phyloP scores from a whole-genome alignment of 2,329 filamentous ascomycete species.

The Phaeoacremonium minimum region DNA sequence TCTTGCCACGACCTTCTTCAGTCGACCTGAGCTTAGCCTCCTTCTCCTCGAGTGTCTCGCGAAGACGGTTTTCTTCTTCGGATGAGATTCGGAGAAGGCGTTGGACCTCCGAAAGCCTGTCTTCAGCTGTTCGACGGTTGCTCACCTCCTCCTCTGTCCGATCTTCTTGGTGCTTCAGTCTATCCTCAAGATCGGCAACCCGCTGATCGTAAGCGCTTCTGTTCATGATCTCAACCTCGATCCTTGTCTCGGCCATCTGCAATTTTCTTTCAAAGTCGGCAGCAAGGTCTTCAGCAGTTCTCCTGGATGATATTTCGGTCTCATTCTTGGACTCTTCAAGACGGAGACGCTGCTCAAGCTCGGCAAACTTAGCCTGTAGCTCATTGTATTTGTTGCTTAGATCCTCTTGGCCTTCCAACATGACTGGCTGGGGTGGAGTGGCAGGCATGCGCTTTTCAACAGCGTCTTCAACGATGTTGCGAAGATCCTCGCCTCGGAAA shows the following conservation, averaged over 20 bases:
- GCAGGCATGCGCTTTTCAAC: constrained; percentile 53
- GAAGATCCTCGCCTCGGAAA: constrained; percentile 49
- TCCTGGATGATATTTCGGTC: constrained; percentile 42
- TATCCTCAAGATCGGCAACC: constrained; percentile 65
- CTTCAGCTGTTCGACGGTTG: constrained; percentile 63
- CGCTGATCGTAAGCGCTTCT: constrained; percentile 55
- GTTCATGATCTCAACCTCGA: constrained; percentile 59
- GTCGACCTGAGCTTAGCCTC: constrained; percentile 60
- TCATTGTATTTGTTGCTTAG: constrained; percentile 50
- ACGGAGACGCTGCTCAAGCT: constrained; percentile 54
- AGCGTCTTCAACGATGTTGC: constrained; percentile 59
- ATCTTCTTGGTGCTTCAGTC: constrained; percentile 59
- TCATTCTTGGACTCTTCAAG: constrained; percentile 43
- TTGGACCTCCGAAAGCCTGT: constrained; percentile 69
- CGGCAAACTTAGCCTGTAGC: constrained; percentile 54
- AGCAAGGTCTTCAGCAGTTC: constrained; percentile 47
- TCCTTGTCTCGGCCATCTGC: constrained; percentile 52
- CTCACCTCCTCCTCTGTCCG: constrained; percentile 61
- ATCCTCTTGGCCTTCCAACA: constrained; percentile 41
- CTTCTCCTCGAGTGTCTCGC: constrained; percentile 63
- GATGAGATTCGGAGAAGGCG: constrained; percentile 63
- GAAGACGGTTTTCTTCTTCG: constrained; percentile 68
- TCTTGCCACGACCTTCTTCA: constrained; percentile 52
- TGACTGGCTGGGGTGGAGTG: constrained; percentile 37
- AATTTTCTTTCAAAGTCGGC: constrained; percentile 51